Conservation (phyloP, 73 alveolate genomes). For the Paramecium caudatum region DNA sequence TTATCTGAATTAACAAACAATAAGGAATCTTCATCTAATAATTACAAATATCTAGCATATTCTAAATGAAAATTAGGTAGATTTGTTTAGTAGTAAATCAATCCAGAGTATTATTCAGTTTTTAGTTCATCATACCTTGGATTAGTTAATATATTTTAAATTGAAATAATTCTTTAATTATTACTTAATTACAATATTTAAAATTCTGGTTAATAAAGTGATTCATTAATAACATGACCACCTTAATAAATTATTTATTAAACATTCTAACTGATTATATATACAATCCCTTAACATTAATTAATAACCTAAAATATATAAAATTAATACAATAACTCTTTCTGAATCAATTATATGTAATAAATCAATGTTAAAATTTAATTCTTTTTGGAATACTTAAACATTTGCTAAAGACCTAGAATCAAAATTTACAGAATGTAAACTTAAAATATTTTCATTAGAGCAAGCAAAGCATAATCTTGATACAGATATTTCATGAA, state of each 20-base stretch:
- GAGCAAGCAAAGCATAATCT: background rate
- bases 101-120: background rate
- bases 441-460: background rate
- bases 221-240: background rate
- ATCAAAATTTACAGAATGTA: conserved; percentile 5
- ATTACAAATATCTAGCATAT: background rate
- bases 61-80: background rate
- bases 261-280: background rate
- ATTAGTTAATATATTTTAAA: background rate
- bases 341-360: background rate
- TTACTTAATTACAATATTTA: background rate
- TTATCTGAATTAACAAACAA: background rate
- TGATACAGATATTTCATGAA: background rate
- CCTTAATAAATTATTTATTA: background rate
- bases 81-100: background rate
- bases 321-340: background rate
- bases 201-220: background rate
- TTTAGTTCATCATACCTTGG: background rate
- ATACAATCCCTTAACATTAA: too few species aligned
- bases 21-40: background rate
- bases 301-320: background rate
- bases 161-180: background rate
- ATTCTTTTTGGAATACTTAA: background rate
- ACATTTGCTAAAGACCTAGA: background rate
- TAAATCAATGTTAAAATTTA: background rate